Conservation (phyloP, 495 filamentous ascomycete genomes). For the Annulohypoxylon nitens region DNA sequence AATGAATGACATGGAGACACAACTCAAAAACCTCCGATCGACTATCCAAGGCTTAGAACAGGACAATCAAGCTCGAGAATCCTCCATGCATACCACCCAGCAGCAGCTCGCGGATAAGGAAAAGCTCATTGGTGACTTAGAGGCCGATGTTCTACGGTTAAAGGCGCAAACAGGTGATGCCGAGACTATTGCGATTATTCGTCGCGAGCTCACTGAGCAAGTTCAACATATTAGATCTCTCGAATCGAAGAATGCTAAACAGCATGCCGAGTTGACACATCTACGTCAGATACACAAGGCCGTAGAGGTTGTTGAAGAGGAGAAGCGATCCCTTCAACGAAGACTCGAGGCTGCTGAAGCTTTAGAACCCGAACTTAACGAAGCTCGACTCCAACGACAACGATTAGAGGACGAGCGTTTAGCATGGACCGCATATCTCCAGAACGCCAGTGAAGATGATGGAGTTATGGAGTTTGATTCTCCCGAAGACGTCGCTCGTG, state of each 20-base stretch:
- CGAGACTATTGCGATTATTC: constrained; percentile 83
- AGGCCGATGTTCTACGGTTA: constrained; percentile 83
- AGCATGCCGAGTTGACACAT: constrained; percentile 81
- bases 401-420: constrained; percentile 87
- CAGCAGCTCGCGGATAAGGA: constrained; percentile 76
- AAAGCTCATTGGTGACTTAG: constrained; percentile 74
- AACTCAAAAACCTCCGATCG: constrained; percentile 74
- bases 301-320: constrained; percentile 94
- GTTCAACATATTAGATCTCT: constrained; percentile 87
- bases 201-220: constrained; percentile 87
- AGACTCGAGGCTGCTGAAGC: constrained; percentile 80
- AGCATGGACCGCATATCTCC: constrained; percentile 88
- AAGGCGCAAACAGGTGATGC: constrained; percentile 88
- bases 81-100: constrained; percentile 73
- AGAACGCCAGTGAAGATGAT: constrained; percentile 69
- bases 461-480: constrained; percentile 81
- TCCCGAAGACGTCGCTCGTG: constrained; percentile 88
- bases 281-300: constrained; percentile 83
- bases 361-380: constrained; percentile 78
- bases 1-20: constrained; percentile 76
- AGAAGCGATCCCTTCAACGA: constrained; percentile 86
- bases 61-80: constrained; percentile 75
- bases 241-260: constrained; percentile 83
- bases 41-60: constrained; percentile 77
- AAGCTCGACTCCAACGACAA: constrained; percentile 84